Evolutionary conservation across 1,139 yeast species (phyloP).

Genomic region (Taphrina deformans): DNA sequence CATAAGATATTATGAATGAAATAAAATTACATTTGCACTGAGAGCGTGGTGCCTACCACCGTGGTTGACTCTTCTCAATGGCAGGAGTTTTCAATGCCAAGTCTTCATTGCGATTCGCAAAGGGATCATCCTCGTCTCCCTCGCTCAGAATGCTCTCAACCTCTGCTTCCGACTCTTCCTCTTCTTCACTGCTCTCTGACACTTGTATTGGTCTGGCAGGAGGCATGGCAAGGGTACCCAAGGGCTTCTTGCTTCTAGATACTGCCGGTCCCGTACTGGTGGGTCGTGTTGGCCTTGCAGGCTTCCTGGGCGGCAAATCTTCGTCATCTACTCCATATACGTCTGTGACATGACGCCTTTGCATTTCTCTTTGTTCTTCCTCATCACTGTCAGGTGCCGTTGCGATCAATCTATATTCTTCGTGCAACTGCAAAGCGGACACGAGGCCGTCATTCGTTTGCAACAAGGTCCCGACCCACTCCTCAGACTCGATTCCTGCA

Average conservation of each 20-base stretch:
- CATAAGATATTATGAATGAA: not conserved
- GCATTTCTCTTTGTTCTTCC: conserved; percentile 32
- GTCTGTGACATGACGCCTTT: conserved; percentile 12
- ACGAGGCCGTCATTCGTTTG: conserved; percentile 89
- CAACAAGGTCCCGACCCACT: conserved; percentile 77
- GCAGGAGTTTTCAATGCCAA: conserved; percentile 27
- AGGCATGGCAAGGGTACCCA: not conserved
- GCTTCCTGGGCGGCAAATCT: conserved; percentile 28
- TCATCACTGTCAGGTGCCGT: conserved; percentile 51
- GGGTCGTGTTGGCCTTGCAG: conserved; percentile 8
- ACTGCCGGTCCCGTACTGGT: not conserved
- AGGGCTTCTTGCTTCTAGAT: not conserved
- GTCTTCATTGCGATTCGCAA: conserved; percentile 28
- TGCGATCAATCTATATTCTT: conserved; percentile 52
- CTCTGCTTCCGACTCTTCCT: conserved; percentile 10
- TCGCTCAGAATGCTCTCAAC: conserved; percentile 13
- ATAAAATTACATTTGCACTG: not conserved
- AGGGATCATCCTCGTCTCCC: conserved; percentile 29
- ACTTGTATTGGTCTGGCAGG: not conserved
- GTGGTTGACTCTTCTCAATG: conserved; percentile 20
- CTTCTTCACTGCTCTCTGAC: conserved; percentile 10
- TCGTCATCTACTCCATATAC: conserved; percentile 23
- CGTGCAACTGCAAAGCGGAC: conserved; percentile 66
- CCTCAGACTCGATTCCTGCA: conserved; percentile 78
- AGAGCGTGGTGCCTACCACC: not conserved